phyloP scores from a whole-genome alignment of 2,329 filamentous ascomycete species.

The Piedraia hortae region DNA sequence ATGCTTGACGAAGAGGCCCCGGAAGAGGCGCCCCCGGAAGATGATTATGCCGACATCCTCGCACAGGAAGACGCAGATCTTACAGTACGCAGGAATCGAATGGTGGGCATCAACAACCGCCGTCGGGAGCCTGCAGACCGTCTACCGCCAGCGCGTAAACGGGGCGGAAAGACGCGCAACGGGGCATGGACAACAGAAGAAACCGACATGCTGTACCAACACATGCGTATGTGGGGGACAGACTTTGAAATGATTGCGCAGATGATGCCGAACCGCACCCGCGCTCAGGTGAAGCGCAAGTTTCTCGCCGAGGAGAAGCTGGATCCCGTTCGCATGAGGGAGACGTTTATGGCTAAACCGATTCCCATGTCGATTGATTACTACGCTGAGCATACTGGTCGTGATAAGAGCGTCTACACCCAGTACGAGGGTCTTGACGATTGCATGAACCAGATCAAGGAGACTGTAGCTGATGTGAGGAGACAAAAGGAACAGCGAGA shows the following conservation, averaged over 20 bases:
- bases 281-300: conserved; percentile 54
- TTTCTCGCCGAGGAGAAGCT: conserved; percentile 53
- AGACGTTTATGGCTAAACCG: conserved; percentile 25
- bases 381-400: conserved; percentile 15
- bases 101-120: conserved; percentile 37
- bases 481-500: conserved; percentile 5
- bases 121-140: conserved; percentile 21
- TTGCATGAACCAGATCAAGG: conserved; percentile 11
- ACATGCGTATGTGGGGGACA: conserved; percentile 49
- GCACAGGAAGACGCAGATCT: conserved; percentile 51
- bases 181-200: conserved; percentile 43
- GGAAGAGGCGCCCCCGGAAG: conserved; percentile 21
- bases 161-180: conserved; percentile 10
- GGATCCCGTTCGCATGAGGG: conserved; percentile 34
- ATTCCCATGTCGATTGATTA: conserved; percentile 15
- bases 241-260: conserved; percentile 57
- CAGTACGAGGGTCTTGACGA: conserved; percentile 11
- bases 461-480: conserved; percentile 5
- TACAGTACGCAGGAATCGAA: conserved; percentile 39
- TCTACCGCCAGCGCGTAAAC: conserved; percentile 6
- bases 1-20: conserved; percentile 42
- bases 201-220: conserved; percentile 51
- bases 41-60: conserved; percentile 2
- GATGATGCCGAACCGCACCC: conserved; percentile 44
- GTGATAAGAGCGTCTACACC: conserved; percentile 14